phyloP scores from a whole-genome alignment of 2,329 filamentous ascomycete genomes.

The Aspergillus ustus region DNA sequence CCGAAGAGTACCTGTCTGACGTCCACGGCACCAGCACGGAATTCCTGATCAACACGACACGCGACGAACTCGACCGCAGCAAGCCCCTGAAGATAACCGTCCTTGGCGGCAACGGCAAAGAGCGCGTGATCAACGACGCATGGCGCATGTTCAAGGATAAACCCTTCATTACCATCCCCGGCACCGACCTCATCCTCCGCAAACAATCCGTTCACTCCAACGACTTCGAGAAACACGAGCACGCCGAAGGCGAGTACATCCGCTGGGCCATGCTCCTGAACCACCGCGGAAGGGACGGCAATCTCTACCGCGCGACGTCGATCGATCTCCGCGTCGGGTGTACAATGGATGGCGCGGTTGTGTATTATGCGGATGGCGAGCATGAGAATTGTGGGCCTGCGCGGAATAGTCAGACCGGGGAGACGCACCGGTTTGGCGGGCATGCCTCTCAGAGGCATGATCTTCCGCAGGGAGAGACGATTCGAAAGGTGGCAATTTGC shows the following conservation, averaged over 20 bases:
- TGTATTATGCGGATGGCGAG: background rate
- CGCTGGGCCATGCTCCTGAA: background rate
- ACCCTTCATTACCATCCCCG: background rate
- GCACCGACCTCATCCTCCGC: background rate
- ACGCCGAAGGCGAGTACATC: background rate
- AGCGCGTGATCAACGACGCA: background rate
- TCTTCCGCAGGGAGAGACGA: background rate
- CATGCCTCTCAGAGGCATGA: background rate
- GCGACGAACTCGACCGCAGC: background rate
- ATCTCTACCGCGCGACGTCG: background rate
- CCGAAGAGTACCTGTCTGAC: background rate
- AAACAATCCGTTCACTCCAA: conserved; percentile 1
- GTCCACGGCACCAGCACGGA: background rate
- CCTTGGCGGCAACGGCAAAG: background rate
- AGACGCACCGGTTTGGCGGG: background rate
- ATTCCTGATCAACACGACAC: background rate
- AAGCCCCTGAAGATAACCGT: background rate
- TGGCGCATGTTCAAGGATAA: background rate
- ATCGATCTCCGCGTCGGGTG: conserved; percentile 1
- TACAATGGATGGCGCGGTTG: conserved; percentile 5
- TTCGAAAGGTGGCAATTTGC: background rate
- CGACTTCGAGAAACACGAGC: background rate
- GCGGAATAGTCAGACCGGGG: background rate
- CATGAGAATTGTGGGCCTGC: conserved; percentile 3
- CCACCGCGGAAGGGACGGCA: background rate